Evolutionary conservation across 768 basidiomycete species (phyloP), one percentile per base, ranked within the genome.

Genomic region (Butyriboletus loyo): DNA sequence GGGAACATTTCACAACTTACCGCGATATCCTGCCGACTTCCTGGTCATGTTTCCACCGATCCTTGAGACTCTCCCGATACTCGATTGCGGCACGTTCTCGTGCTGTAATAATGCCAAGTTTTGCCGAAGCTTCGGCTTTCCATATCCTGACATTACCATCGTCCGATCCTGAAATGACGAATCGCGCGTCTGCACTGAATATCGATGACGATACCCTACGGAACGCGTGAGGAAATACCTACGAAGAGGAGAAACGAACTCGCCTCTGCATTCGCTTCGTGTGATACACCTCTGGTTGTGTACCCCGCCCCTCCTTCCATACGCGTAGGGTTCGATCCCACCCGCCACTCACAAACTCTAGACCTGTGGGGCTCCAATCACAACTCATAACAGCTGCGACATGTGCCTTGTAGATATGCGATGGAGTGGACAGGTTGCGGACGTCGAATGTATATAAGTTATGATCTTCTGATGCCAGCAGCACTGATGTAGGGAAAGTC

Each of bases 261-360:
- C 46, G 92, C 91, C 94, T 82, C 70, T 98, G 97, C 97, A 99
- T 99, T 40, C 97, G 89, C 73, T 98, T 98, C 15, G 94, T 96
- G 69, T 98, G 96, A 66, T 98, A 99, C 7, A 94, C 87, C 67
- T 98, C 96, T 15, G 89, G 83, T 7, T 79, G 78, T 28, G 83
- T 83, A 0, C 95, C 94, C 37, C 78, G 82, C 25, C 88, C 91
- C 60, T 92, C 85, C 59, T 86, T 85, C 96, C 96, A 99, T 68
- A 98, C 82, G 53, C 95, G 77, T 40, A 98, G 79, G 2, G 95
- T 98, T 40, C 95, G 81, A 69, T 99, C 97, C 87, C 96, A 98
- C 3, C 92, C 89, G 11, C 97, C 97, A 56, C 89, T 92, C 25
- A 98, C 95, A 67, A 98, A 97, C 64, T 94, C 95, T 31, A 87